Base-by-base conservation (phyloP, 176 grass and related monocot species). In the Luzula sylvatica region DNA sequence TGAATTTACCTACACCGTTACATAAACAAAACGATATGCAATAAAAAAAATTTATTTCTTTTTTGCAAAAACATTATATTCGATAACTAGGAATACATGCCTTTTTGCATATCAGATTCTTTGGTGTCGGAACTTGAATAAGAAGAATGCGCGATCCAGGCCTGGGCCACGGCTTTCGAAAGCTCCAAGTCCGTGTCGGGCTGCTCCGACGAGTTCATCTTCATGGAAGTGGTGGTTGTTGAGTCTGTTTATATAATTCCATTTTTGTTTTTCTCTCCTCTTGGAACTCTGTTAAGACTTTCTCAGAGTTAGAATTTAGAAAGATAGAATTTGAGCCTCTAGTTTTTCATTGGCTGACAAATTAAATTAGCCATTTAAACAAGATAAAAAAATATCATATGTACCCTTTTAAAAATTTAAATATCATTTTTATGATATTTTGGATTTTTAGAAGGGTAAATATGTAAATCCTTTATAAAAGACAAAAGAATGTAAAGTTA, bases 111-210 rank as follows among this genome's bases (percentile, higher is more conserved):
- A 19, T 48, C 43, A 11, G 44, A 66, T 42, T 65, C 65, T 7
- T 18, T 55, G 12, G 4, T 50, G 23, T 2, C 35, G 20, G 61
- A 55, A 26, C 68, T 50, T n/a, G 51, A 65, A 69, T 86, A 82
- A 45, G 74, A 47, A 9, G 74, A 69, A 68, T 83, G 78, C 42
- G 81, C 72, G 38, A 86, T 68, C 92, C 92, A 98, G 13, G 92
- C 78, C 58, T 96, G 90, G 52, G 81, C 85, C 50, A 70, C 85
- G 11, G 92, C 85, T 67, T 90, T 98, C 51, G 86, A 59, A 42
- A 90, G 50, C 60, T 86, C 92, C 27, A 86, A 18, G 35, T 82
- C 59, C 4, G 11, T 23, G 3, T 44, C 26, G 23, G 8, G 28
- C 5, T 57, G 20, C 19, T 44, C 9, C 15, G 19, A n/a, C 9